Base-by-base conservation (phyloP, 139 green algal genomes). In the Choricystis sp. region DNA sequence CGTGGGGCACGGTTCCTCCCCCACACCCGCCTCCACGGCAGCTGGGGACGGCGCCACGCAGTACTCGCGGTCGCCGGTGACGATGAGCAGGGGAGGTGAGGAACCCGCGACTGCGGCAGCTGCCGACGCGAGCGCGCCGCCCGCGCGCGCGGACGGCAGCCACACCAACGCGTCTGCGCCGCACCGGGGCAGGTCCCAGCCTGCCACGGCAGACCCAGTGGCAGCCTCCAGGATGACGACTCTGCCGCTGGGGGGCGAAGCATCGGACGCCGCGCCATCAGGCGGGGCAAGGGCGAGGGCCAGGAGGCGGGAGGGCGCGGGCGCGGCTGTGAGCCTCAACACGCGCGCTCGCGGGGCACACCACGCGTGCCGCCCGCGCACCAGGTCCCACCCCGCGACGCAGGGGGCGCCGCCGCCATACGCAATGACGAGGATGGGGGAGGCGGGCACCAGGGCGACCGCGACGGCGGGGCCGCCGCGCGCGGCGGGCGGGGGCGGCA, bases 71-170 rank as follows among this genome's bases (percentile, higher is more conserved):
- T 75, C 65, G 19, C 79, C 63, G 9, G 68, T 70, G 19, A 86
- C 19, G n/a, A 86, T 66, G 23, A 86, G 69, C 61, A 84, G 59
- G 3, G 75, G 71, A n/a, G n/a, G n/a, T n/a, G n/a, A n/a, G n/a
- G n/a, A n/a, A n/a, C n/a, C n/a, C n/a, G n/a, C n/a, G n/a, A n/a
- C n/a, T n/a, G n/a, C n/a, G n/a, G n/a, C n/a, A n/a, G n/a, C n/a
- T n/a, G n/a, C n/a, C n/a, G n/a, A n/a, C n/a, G n/a, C n/a, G n/a
- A n/a, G n/a, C n/a, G 40, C 40, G 40, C 9, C 40, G 9, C 9
- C 40, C 40, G 40, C 40, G 40, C 40, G 9, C 40, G 40, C 40
- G 9, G 40, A 9, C 40, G 40, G 9, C 40, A 16, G 9, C 40
- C 40, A 52, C 40, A 52, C 9, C 40, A 52, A 16, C 9, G 40